phyloP scores from a whole-genome alignment of 176 grass and related monocot species.

The Aegilops umbellulata region DNA sequence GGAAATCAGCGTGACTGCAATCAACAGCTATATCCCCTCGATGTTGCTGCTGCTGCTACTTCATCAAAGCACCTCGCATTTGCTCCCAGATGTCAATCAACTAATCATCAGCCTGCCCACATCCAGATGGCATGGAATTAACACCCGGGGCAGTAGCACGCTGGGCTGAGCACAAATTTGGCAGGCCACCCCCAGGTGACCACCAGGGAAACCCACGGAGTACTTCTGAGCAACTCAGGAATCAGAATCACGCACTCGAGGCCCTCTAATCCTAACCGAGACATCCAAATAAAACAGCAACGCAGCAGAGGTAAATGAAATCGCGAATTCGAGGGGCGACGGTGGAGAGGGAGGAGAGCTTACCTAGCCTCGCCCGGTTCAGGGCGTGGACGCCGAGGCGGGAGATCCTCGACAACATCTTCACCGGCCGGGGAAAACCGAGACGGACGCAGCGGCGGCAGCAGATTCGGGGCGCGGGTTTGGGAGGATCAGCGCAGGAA shows the following conservation, averaged over 20 bases:
- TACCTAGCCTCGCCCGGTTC: slow-evolving; percentile 31
- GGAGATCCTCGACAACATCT: slow-evolving; percentile 58
- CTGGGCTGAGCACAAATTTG: neutral
- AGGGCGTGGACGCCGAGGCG: slow-evolving; percentile 39
- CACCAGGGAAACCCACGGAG: neutral
- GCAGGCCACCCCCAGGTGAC: neutral
- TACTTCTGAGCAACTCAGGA: neutral
- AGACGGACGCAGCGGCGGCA: neutral
- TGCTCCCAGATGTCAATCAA: no score
- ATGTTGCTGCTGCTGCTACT: no score
- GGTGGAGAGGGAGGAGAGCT: neutral
- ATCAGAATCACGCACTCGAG: neutral
- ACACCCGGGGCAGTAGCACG: neutral
- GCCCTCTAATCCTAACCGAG: neutral
- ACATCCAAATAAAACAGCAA: neutral
- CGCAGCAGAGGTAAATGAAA: neutral
- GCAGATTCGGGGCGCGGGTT: neutral
- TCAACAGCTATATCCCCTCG: no score
- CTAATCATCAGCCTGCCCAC: no score
- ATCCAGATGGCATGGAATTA: neutral
- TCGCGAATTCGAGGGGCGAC: neutral
- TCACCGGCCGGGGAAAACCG: neutral
- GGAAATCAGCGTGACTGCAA: no score
- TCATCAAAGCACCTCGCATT: no score
- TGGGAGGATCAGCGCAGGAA: neutral